Conservation (phyloP, 768 basidiomycete species). For the Obba rivulosa region DNA sequence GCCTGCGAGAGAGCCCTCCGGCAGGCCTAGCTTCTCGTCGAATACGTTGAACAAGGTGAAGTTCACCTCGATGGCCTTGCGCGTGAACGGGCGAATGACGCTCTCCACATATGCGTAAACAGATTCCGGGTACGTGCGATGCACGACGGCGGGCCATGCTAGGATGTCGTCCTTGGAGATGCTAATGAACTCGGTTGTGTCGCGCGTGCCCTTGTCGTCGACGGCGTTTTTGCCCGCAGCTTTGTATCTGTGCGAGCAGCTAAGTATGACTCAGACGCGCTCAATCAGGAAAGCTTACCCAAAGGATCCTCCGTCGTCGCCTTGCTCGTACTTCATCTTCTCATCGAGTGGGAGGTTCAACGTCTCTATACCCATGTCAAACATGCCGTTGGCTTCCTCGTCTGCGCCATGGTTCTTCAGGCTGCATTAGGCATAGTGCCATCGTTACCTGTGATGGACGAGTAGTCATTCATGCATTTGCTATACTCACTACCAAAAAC, state of each 20-base stretch:
- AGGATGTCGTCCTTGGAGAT: constrained; percentile 30
- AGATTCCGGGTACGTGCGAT: constrained; percentile 23
- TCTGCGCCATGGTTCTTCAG: constrained; percentile 39
- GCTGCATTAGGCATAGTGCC: constrained; percentile 13
- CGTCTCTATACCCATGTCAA: constrained; percentile 32
- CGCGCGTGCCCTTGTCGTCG: constrained; percentile 25
- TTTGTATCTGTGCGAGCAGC: constrained; percentile 17
- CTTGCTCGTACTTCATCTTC: constrained; percentile 37
- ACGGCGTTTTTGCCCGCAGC: constrained; percentile 24
- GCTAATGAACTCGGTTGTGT: constrained; percentile 28
- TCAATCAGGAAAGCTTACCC: constrained; percentile 20
- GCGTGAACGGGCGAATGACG: constrained; percentile 15
- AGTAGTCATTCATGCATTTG: not conserved
- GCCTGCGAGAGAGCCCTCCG: constrained; percentile 11
- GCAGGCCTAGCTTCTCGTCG: constrained; percentile 19
- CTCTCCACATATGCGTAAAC: constrained; percentile 18
- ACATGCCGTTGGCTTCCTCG: constrained; percentile 29
- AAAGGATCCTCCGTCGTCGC: constrained; percentile 31
- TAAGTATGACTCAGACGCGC: not conserved
- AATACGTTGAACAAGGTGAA: constrained; percentile 18
- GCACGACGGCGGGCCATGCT: constrained; percentile 17
- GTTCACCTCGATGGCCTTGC: constrained; percentile 18
- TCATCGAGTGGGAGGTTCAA: constrained; percentile 36
- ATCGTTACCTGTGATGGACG: not conserved
- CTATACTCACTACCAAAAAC: constrained; percentile 47